phyloP scores from a whole-genome alignment of 352 stramenopile species.

The Phytophthora uliginosa region DNA sequence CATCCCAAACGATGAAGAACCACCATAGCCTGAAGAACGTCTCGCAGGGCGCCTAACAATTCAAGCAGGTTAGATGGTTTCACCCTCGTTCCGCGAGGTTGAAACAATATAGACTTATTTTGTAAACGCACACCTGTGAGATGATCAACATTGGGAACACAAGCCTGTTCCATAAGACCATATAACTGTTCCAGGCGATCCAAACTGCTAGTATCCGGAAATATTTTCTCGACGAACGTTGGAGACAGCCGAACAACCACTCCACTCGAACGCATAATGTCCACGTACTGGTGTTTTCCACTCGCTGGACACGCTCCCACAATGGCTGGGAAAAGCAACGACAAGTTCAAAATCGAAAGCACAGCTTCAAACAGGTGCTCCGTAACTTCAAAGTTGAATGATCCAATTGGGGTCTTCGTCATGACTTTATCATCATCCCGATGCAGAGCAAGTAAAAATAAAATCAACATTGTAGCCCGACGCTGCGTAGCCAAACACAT shows the following conservation, averaged over 20 bases:
- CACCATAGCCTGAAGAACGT: conserved; percentile 26
- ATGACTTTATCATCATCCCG: background rate
- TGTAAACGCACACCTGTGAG: conserved; percentile 4
- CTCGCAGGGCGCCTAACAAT: conserved; percentile 14
- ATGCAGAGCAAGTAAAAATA: conserved; percentile 19
- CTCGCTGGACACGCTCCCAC: conserved; percentile 13
- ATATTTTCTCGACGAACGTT: conserved; percentile 18
- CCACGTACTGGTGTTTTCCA: conserved; percentile 15
- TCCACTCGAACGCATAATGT: conserved; percentile 11
- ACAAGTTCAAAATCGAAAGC: conserved; percentile 31
- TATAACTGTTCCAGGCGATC: conserved; percentile 14
- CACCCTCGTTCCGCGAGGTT: conserved; percentile 16
- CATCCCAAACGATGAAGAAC: conserved; percentile 16
- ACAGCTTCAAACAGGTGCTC: conserved; percentile 15
- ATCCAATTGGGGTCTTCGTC: conserved; percentile 5
- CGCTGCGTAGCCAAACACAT: conserved; percentile 30
- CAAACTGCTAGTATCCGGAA: conserved; percentile 13
- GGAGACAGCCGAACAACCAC: conserved; percentile 15
- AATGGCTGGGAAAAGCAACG: conserved; percentile 28
- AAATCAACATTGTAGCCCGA: conserved; percentile 17
- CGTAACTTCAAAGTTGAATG: conserved; percentile 21
- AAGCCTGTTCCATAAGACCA: conserved; percentile 9
- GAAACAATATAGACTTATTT: conserved; percentile 12
- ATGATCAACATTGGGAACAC: conserved; percentile 25
- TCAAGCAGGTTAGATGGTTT: conserved; percentile 15